Conservation (phyloP, 176 grass and related monocot species). For the Panicum miliaceum region DNA sequence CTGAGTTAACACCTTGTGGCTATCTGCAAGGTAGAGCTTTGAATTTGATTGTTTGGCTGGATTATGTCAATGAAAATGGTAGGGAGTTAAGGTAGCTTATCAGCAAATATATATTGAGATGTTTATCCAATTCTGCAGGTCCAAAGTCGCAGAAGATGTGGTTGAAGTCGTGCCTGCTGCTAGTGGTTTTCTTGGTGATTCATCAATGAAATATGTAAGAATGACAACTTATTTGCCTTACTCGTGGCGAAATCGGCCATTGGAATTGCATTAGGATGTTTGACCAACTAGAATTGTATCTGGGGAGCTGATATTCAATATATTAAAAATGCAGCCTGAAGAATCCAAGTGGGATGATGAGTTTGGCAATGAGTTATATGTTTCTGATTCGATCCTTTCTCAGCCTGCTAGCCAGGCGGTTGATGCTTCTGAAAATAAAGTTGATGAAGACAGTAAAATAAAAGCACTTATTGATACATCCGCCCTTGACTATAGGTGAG, state of each 20-base stretch:
- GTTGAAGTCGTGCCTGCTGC: constrained; percentile 56
- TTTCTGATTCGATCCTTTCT: constrained; percentile 61
- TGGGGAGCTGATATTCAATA: constrained; percentile 42
- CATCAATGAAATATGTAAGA: constrained; percentile 88
- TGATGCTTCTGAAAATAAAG: constrained; percentile 69
- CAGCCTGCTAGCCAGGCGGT: constrained; percentile 59
- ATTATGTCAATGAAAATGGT: constrained; percentile 31
- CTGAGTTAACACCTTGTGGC: constrained; percentile 14
- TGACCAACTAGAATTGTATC: constrained; percentile 17
- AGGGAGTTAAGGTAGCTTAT: constrained; percentile 24
- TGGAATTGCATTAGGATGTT: constrained; percentile 33
- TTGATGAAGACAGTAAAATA: constrained; percentile 98
- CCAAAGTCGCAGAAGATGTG: constrained; percentile 69
- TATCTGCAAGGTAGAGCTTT: constrained; percentile 15
- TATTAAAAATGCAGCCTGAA: constrained; percentile 75
- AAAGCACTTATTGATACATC: constrained; percentile 87
- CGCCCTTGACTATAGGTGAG: constrained; percentile 83
- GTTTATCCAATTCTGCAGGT: constrained; percentile 56
- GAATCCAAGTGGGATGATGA: constrained; percentile 99
- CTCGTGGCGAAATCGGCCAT: background rate
- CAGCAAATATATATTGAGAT: constrained; percentile 32
- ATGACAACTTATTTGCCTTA: background rate
- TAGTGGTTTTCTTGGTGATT: constrained; percentile 57
- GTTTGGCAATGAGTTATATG: constrained; percentile 90
- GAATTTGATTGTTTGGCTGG: constrained; percentile 34